phyloP scores from a whole-genome alignment of 257 asterid species.

The Nicotiana attenuata region DNA sequence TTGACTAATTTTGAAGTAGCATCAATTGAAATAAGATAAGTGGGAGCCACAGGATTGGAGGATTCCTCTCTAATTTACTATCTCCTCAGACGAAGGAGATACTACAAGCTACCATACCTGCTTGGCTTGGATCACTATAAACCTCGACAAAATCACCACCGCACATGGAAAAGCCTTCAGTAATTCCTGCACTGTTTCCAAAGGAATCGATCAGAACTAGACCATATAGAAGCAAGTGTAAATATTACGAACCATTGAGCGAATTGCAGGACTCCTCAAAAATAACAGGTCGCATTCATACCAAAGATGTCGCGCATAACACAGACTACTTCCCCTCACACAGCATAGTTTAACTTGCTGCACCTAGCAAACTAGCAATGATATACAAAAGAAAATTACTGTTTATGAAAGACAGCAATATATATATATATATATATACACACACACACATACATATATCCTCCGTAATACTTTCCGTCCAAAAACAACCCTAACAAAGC shows the following conservation, averaged over 20 bases:
- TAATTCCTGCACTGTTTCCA: constrained; percentile 91
- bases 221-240: background rate
- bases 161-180: constrained; percentile 97
- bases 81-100: background rate
- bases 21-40: background rate
- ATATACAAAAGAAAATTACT: background rate
- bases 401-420: too few species aligned
- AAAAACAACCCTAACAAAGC: too few species aligned
- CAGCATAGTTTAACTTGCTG: background rate
- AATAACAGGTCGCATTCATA: background rate
- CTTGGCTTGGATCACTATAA: constrained; percentile 82
- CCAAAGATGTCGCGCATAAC: background rate
- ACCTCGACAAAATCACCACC: constrained; percentile 99
- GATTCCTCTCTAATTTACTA: background rate
- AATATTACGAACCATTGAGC: background rate
- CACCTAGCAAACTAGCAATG: background rate
- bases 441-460: too few species aligned
- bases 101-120: constrained; percentile 39
- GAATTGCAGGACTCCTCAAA: background rate
- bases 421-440: too few species aligned
- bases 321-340: background rate
- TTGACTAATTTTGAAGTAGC: background rate
- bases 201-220: constrained; percentile 7
- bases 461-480: too few species aligned
- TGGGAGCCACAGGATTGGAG: background rate